phyloP scores from a whole-genome alignment of 1,139 yeast species.

The Debaryomyces robertsiae region DNA sequence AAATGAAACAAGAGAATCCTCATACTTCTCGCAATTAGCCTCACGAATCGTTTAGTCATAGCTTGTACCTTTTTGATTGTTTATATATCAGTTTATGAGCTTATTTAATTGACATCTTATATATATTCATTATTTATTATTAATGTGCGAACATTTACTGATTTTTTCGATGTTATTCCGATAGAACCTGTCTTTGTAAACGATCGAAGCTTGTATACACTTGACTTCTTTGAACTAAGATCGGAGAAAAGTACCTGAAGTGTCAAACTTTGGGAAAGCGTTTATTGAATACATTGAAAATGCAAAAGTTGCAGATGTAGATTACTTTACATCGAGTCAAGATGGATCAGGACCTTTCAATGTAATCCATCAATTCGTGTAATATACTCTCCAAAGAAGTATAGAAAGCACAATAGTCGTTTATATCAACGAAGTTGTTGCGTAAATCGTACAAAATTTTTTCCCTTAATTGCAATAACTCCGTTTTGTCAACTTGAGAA shows the following conservation, averaged over 20 bases:
- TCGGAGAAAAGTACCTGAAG: too few species aligned
- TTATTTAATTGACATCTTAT: constrained; percentile 6
- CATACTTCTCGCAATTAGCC: constrained; percentile 8
- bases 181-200: too few species aligned
- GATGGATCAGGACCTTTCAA: constrained; percentile 19
- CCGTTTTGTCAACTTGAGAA: constrained; percentile 18
- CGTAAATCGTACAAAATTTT: constrained; percentile 46
- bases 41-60: constrained; percentile 2
- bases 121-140: constrained; percentile 9
- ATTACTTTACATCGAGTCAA: too few species aligned
- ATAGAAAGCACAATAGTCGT: constrained; percentile 50
- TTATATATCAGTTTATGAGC: constrained; percentile 7
- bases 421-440: constrained; percentile 48
- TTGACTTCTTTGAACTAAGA: too few species aligned
- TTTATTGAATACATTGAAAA: too few species aligned
- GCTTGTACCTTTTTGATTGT: constrained; percentile 6
- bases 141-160: neutral
- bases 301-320: neutral
- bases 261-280: too few species aligned
- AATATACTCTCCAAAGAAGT: constrained; percentile 44
- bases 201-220: too few species aligned
- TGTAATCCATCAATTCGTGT: constrained; percentile 43
- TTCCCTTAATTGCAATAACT: constrained; percentile 38
- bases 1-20: constrained; percentile 4
- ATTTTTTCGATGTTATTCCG: neutral